A percentile compares a stretch with the other conserved stretches of the same genome.
These are phyloP conservation scores for Pythium aquatile DNA, from an alignment of 352 stramenopile species.

Conservation along the genomic window DNA sequence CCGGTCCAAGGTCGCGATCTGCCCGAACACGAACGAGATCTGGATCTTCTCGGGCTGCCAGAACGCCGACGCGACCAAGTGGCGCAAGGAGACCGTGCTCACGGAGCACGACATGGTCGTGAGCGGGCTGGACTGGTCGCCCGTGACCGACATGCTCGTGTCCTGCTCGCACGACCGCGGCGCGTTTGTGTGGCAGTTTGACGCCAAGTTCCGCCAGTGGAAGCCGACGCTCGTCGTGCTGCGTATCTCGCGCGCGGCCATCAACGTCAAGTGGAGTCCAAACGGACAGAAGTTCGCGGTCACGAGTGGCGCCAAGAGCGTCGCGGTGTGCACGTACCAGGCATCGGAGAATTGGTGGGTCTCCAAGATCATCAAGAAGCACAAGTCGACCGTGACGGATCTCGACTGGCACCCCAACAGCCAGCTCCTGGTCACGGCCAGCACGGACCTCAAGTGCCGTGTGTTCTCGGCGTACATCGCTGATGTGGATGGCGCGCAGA, in stretches of 20 bases:
- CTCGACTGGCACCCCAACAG: constrained; percentile 93
- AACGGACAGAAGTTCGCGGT: constrained; percentile 95
- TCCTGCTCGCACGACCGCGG: constrained; percentile 94
- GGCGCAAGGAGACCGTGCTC: constrained; percentile 83
- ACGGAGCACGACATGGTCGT: constrained; percentile 94
- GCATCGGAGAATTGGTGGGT: constrained; percentile 94
- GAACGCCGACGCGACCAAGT: constrained; percentile 69
- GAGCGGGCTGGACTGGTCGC: constrained; percentile 91
- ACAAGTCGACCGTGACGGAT: constrained; percentile 92
- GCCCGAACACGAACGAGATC: constrained; percentile 91
- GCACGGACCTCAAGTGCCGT: constrained; percentile 92
- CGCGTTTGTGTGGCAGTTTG: constrained; percentile 94
- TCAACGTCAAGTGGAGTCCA: constrained; percentile 93
- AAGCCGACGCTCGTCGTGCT: constrained; percentile 91
- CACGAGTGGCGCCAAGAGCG: constrained; percentile 90
- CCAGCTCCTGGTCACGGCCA: constrained; percentile 90
- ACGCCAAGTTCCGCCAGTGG: constrained; percentile 84
- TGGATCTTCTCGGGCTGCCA: constrained; percentile 91
- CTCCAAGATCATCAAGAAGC: constrained; percentile 96
- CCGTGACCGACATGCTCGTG: constrained; percentile 92
- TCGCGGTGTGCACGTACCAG: constrained; percentile 94
- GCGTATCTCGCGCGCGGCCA: constrained; percentile 89
- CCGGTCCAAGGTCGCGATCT: constrained; percentile 87
- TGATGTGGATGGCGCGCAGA: constrained; percentile 72
- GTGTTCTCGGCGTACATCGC: constrained; percentile 89